phyloP scores from a whole-genome alignment of 2,329 filamentous ascomycete species.

The Diaporthe vexans region DNA sequence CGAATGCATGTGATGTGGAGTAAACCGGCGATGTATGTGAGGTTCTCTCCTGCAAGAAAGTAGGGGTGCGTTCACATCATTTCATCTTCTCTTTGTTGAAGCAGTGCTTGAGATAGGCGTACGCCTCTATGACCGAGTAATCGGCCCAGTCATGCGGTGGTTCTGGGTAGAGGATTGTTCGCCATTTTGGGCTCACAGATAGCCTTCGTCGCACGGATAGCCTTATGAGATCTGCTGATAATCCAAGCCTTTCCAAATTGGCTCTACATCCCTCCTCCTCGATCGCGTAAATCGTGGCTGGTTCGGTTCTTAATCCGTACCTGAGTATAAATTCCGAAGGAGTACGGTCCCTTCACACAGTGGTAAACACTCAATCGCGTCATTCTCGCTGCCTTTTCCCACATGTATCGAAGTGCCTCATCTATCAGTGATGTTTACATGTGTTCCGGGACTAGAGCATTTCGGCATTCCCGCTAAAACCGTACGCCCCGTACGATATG shows the following conservation, averaged over 20 bases:
- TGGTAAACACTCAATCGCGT: too few species aligned
- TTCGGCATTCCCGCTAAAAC: too few species aligned
- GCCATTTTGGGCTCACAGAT: neutral
- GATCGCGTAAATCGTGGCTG: neutral
- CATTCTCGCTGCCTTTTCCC: neutral
- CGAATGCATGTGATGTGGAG: constrained; percentile 26
- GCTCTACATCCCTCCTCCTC: neutral
- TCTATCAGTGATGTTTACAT: neutral
- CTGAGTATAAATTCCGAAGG: too few species aligned
- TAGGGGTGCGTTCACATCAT: neutral
- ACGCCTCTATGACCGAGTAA: neutral
- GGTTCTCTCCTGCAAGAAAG: neutral
- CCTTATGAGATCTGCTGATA: neutral
- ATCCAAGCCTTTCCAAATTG: neutral
- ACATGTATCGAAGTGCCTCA: neutral
- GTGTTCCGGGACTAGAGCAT: neutral
- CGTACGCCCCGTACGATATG: too few species aligned
- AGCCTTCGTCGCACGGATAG: neutral
- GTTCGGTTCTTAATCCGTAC: too few species aligned
- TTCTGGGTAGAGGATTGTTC: accelerated
- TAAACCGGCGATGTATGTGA: constrained; percentile 8
- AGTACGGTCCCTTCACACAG: too few species aligned
- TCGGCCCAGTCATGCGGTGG: neutral
- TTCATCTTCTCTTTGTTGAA: neutral
- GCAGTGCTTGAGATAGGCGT: neutral